A percentile compares a stretch with the other conserved stretches of the same genome.
These are phyloP conservation scores for Cordyceps farinosa DNA, from an alignment of 2,329 filamentous ascomycete species.

Conservation along the genomic window DNA sequence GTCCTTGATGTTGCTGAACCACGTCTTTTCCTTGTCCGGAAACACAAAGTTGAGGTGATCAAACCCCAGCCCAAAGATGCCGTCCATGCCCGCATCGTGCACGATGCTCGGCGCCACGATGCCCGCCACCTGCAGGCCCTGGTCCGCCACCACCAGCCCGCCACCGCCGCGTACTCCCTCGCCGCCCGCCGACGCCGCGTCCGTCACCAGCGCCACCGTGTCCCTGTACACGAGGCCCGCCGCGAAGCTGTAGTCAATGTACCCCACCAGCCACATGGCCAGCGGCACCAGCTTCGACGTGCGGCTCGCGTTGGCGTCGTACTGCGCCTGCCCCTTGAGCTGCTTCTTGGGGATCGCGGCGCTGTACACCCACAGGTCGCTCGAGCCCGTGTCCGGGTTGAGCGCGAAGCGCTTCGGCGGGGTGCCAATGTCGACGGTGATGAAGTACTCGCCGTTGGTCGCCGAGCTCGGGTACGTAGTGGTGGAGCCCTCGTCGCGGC, in stretches of 20 bases:
- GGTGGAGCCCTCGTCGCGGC: not conserved
- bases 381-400: conserved; percentile 42
- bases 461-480: not conserved
- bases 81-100: conserved; percentile 39
- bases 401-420: conserved; percentile 38
- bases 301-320: conserved; percentile 36
- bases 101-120: conserved; percentile 40
- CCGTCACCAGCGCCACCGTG: conserved; percentile 31
- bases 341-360: conserved; percentile 36
- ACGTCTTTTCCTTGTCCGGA: conserved; percentile 41
- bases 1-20: conserved; percentile 34
- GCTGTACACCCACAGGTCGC: conserved; percentile 46
- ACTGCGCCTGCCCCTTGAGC: conserved; percentile 38
- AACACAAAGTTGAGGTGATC: conserved; percentile 39
- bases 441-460: conserved; percentile 10
- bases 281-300: conserved; percentile 36
- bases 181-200: not conserved
- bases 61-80: conserved; percentile 44
- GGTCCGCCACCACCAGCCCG: conserved; percentile 34
- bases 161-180: too few relatives aligned
- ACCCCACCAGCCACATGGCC: conserved; percentile 39
- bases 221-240: conserved; percentile 44
- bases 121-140: conserved; percentile 42
- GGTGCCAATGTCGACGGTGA: conserved; percentile 15
- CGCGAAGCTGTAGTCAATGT: conserved; percentile 42